Percentiles rank a stretch among this genome's conserved stretches.
Evolutionary conservation across 2,329 filamentous ascomycete genomes (phyloP).

Genomic region (Teratosphaeria nubilosa): DNA sequence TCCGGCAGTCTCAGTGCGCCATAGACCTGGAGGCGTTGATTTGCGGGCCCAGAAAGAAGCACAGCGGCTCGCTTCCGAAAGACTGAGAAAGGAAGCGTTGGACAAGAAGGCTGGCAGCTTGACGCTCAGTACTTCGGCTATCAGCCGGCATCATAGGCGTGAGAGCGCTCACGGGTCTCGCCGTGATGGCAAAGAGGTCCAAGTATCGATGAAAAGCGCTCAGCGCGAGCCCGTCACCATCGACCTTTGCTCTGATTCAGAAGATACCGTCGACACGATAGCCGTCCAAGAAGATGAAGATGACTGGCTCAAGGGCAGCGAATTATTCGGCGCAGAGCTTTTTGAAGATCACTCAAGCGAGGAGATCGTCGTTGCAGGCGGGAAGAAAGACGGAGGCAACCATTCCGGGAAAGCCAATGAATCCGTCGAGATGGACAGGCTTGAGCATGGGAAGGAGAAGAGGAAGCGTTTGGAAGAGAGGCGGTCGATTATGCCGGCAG

Average conservation of each 20-base stretch:
- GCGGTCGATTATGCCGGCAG: not conserved
- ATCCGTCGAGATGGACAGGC: not conserved
- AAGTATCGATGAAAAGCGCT: not conserved
- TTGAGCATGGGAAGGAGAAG: not conserved
- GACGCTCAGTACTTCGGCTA: not conserved
- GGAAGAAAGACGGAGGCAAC: not conserved
- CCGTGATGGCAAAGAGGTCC: not conserved
- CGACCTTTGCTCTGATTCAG: not conserved
- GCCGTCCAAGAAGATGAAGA: not conserved
- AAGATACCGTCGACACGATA: not conserved
- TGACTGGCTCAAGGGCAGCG: not conserved
- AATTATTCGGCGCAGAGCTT: not conserved
- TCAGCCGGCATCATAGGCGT: not conserved
- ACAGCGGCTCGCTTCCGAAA: conserved; percentile 1
- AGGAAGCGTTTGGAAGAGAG: not conserved
- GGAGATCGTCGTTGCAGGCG: not conserved
- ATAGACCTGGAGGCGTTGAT: not conserved
- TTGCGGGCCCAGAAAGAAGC: not conserved
- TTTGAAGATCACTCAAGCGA: not conserved
- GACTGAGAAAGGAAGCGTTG: conserved; percentile 1
- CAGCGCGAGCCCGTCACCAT: not conserved
- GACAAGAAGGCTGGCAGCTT: not conserved
- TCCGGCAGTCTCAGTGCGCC: not conserved
- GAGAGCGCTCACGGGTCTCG: not conserved
- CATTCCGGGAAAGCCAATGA: not conserved